Percentiles rank a stretch among this genome's conserved stretches.
These are phyloP conservation scores for Cladophialophora exuberans DNA, from an alignment of 2,329 filamentous ascomycete genomes.

Conservation along the genomic window DNA sequence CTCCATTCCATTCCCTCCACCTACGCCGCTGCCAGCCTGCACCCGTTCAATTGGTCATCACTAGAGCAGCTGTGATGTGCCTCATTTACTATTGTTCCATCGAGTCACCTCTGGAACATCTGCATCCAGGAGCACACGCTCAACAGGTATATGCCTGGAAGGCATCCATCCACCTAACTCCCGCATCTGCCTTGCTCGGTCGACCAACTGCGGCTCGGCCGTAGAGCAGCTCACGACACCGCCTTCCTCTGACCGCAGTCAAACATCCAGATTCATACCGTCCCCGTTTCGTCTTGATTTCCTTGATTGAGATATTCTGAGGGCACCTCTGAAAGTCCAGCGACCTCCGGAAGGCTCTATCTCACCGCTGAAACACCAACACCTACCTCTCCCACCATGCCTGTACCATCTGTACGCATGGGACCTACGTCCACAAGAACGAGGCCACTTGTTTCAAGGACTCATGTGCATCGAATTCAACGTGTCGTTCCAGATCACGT, in stretches of 20 bases:
- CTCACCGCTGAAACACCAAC: too few relatives aligned
- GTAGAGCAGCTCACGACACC: neutral
- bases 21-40: neutral
- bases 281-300: too few relatives aligned
- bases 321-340: too few relatives aligned
- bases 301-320: too few relatives aligned
- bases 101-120: too few relatives aligned
- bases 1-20: slow-evolving; percentile 5
- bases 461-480: slow-evolving; percentile 9
- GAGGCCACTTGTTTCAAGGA: slow-evolving; percentile 14
- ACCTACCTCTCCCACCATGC: neutral
- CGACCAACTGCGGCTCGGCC: neutral
- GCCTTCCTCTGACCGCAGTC: neutral
- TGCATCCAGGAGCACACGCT: too few relatives aligned
- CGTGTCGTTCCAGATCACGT: slow-evolving; percentile 16
- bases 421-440: neutral
- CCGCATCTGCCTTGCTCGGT: neutral
- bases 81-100: neutral
- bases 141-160: neutral
- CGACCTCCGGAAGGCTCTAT: too few relatives aligned
- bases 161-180: neutral
- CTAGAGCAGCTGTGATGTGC: neutral
- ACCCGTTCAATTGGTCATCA: slow-evolving; percentile 9
- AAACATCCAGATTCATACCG: neutral
- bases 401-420: neutral